Percentiles rank a stretch among this genome's conserved stretches.
These are phyloP conservation scores for Zelonia costaricensis DNA, from an alignment of 208 protist genomes.

Conservation along the genomic window DNA sequence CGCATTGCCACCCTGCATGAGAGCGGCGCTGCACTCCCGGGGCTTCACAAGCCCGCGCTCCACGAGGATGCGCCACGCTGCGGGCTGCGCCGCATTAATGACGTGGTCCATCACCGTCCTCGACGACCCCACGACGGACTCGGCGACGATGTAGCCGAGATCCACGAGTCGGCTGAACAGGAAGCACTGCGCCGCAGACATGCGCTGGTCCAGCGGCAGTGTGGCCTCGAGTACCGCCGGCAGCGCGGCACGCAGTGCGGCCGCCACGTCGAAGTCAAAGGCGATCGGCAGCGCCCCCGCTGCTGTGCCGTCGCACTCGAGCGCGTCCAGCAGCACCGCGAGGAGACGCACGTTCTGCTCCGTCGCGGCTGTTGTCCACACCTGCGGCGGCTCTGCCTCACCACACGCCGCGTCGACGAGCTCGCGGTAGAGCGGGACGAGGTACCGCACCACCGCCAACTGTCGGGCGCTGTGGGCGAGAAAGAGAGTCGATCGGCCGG, in stretches of 20 bases:
- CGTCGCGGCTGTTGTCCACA: conserved; percentile 9
- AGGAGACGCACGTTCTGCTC: conserved; percentile 21
- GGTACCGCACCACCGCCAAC: conserved; percentile 9
- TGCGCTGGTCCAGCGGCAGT: conserved; percentile 14
- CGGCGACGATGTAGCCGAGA: conserved; percentile 19
- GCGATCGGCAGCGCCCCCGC: conserved; percentile 13
- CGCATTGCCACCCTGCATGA: conserved; percentile 7
- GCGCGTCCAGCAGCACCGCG: conserved; percentile 40
- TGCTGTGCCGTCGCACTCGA: conserved; percentile 26
- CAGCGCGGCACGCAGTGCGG: conserved; percentile 17
- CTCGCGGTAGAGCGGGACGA: conserved; percentile 11
- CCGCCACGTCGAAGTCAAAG: conserved; percentile 14
- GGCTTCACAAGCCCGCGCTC: conserved; percentile 9
- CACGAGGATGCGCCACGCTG: conserved; percentile 22
- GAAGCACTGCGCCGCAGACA: conserved; percentile 32
- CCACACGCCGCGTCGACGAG: conserved; percentile 2
- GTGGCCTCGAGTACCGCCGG: conserved; percentile 26
- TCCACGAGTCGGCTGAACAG: conserved; percentile 36
- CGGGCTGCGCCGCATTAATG: conserved; percentile 19
- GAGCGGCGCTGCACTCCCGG: conserved; percentile 4
- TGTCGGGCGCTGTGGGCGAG: conserved; percentile 53
- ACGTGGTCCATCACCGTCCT: conserved; percentile 31
- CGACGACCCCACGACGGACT: conserved; percentile 1
- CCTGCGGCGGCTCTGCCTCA: conserved; percentile 4
- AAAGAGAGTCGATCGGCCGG: conserved; percentile 39